Percentiles rank a stretch among this genome's conserved stretches.
These are phyloP conservation scores for Neocatenulostroma microsporum DNA, from an alignment of 2,329 filamentous ascomycete species.

Conservation along the genomic window DNA sequence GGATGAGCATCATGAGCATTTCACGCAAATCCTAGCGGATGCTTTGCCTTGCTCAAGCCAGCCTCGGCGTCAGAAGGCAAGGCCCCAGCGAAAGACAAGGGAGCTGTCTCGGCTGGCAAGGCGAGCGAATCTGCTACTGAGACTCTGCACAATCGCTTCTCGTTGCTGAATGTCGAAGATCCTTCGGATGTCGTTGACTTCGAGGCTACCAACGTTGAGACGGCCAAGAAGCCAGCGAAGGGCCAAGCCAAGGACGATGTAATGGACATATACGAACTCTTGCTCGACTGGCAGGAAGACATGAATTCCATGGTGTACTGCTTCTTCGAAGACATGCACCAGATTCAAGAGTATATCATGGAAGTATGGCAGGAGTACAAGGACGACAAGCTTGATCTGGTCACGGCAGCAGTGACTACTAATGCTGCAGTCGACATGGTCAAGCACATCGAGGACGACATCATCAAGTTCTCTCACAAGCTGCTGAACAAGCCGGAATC, in stretches of 20 bases:
- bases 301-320: neutral
- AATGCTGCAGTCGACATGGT: neutral
- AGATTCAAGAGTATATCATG: neutral
- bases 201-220: neutral
- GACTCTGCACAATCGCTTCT: neutral
- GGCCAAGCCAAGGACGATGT: neutral
- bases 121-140: neutral
- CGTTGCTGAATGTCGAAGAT: neutral
- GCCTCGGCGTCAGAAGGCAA: too few relatives aligned
- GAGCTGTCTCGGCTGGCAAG: too few relatives aligned
- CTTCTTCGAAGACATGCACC: neutral
- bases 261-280: neutral
- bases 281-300: neutral
- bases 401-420: neutral
- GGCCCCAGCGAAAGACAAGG: too few relatives aligned
- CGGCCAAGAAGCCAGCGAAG: neutral
- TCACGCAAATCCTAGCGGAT: too few relatives aligned
- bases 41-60: too few relatives aligned
- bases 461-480: neutral
- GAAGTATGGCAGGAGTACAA: neutral
- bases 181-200: neutral
- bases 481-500: neutral
- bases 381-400: neutral
- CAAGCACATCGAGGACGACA: neutral
- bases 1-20: too few relatives aligned